These are phyloP conservation scores for Globisporangium uncinulatum DNA, from an alignment of 352 stramenopile genomes.

Conservation along the genomic window DNA sequence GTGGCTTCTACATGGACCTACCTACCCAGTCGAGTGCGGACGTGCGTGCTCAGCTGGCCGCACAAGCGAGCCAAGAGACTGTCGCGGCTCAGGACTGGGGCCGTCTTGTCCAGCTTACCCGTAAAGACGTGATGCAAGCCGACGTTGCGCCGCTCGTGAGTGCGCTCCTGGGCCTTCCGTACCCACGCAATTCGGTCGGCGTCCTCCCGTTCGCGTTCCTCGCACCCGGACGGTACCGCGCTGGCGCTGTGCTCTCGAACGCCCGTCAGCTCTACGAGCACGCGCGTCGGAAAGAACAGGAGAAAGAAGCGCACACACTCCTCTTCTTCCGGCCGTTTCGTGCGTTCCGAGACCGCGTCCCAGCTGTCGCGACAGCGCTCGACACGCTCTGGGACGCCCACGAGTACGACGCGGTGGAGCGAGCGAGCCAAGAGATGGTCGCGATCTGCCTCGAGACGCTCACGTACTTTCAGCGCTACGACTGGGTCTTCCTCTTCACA, in stretches of 20 bases:
- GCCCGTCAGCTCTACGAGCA: conserved; percentile 65
- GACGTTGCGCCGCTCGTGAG: conserved; percentile 76
- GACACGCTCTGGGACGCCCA: conserved; percentile 9
- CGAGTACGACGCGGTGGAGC: conserved; percentile 31
- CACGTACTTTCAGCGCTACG: conserved; percentile 79
- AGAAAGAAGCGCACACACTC: conserved; percentile 55
- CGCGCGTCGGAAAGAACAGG: conserved; percentile 53
- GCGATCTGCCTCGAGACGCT: conserved; percentile 67
- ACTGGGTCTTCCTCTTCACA: conserved; percentile 76
- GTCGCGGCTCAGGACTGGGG: conserved; percentile 38
- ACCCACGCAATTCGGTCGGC: conserved; percentile 80
- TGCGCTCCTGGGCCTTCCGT: conserved; percentile 61
- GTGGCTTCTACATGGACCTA: conserved; percentile 52
- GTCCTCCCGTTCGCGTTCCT: conserved; percentile 73
- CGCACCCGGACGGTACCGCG: conserved; percentile 49
- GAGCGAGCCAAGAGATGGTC: conserved; percentile 59
- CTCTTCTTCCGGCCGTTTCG: conserved; percentile 53
- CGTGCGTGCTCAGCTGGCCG: conserved; percentile 48
- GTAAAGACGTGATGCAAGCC: conserved; percentile 82
- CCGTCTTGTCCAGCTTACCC: conserved; percentile 31
- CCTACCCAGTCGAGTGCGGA: conserved; percentile 64
- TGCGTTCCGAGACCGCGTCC: conserved; percentile 38
- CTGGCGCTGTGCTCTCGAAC: conserved; percentile 64
- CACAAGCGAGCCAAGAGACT: conserved; percentile 44
- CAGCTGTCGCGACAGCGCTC: conserved; percentile 25